Percentiles rank a stretch among this genome's conserved stretches.
phyloP scores from a whole-genome alignment of 208 protist species.

The Acanthamoeba castellanii region DNA sequence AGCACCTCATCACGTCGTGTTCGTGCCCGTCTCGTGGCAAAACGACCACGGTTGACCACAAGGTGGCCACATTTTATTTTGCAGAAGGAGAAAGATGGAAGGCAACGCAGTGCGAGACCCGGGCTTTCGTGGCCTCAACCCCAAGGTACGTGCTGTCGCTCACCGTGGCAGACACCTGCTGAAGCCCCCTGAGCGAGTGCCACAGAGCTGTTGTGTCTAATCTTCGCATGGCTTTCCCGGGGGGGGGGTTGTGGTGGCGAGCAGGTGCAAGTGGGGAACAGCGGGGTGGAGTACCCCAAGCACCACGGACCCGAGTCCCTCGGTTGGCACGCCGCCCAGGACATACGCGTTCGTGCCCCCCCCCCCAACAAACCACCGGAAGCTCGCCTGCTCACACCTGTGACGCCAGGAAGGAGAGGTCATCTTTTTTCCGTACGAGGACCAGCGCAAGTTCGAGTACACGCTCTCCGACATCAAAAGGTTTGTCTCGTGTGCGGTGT shows the following conservation, averaged over 20 bases:
- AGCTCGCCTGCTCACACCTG: background rate
- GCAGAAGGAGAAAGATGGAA: too few relatives aligned
- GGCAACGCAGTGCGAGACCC: background rate
- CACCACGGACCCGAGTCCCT: background rate
- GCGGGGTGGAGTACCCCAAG: constrained; percentile 11
- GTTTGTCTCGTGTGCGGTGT: background rate
- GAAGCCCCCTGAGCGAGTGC: background rate
- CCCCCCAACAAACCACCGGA: background rate
- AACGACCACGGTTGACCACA: too few relatives aligned
- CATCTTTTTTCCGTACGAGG: constrained; percentile 2
- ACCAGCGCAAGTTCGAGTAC: constrained; percentile 56
- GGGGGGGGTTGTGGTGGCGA: too few relatives aligned
- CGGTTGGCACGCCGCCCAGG: background rate
- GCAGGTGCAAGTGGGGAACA: background rate
- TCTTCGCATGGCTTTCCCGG: background rate
- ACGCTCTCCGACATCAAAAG: background rate
- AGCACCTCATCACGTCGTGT: too few relatives aligned
- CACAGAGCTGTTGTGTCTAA: background rate
- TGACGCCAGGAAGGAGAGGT: background rate
- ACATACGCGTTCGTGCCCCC: background rate
- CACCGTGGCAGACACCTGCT: too few relatives aligned
- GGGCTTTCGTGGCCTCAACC: background rate
- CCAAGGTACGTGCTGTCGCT: background rate
- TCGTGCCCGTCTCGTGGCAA: too few relatives aligned
- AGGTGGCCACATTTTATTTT: too few relatives aligned